A percentile compares a stretch with the other conserved stretches of the same genome.
Conservation (phyloP, 148 eudicot genomes). For the Dysphania ambrosioides region DNA sequence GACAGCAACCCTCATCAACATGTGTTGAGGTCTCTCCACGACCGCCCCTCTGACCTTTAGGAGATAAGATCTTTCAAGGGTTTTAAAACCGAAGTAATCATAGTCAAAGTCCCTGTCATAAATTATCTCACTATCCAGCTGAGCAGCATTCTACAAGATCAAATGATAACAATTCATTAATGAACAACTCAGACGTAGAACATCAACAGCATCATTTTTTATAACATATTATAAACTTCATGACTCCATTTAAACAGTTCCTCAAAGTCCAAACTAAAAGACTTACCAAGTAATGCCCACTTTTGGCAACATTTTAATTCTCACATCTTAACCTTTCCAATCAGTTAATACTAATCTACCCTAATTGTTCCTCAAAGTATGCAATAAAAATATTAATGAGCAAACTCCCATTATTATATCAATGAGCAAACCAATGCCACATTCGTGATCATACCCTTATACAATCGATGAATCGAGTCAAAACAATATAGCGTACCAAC, state of each 20-base stretch:
- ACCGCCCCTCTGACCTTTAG: conserved; percentile 69
- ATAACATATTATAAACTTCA: too few relatives aligned
- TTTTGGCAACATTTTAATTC: too few relatives aligned
- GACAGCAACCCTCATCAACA: conserved; percentile 94
- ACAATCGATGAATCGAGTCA: too few relatives aligned
- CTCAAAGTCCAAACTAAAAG: too few relatives aligned
- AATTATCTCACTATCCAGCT: conserved; percentile 89
- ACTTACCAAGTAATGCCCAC: too few relatives aligned
- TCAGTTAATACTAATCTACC: too few relatives aligned
- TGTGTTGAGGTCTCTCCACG: conserved; percentile 95
- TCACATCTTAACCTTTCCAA: too few relatives aligned
- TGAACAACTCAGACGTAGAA: background rate
- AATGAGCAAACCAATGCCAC: too few relatives aligned
- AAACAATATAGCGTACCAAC: too few relatives aligned
- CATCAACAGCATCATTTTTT: background rate
- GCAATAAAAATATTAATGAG: background rate
- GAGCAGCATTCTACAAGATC: conserved; percentile 72
- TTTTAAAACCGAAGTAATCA: conserved; percentile 95
- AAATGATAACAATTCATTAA: background rate
- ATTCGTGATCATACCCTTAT: too few relatives aligned
- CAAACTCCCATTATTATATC: background rate
- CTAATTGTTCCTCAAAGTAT: too few relatives aligned
- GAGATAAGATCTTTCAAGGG: conserved; percentile 92
- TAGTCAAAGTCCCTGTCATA: conserved; percentile 96
- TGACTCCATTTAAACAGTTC: too few relatives aligned